Base-by-base conservation (phyloP, 345 rosid species). In the Crucihimalaya himalaica region DNA sequence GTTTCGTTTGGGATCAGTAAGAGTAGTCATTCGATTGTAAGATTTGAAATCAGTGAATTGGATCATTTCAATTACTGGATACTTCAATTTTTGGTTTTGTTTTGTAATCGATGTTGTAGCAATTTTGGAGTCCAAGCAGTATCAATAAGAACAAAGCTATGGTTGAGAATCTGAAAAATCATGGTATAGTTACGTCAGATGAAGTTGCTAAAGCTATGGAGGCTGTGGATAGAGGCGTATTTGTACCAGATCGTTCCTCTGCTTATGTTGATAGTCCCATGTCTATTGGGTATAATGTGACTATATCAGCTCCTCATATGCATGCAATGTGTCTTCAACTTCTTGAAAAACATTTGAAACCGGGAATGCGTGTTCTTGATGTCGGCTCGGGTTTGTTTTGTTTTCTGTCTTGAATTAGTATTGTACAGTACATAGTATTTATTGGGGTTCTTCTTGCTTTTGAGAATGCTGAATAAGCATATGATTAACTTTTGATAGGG, bases 231-330 rank as follows among this genome's bases (percentile, higher is more conserved):
- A 85, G 98, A 78, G 97, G 83, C 63, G 66, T 87, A 48, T 95
- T 95, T 50, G 94, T 95, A 5, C 90, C 96, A 1, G 85, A 86
- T 42, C 87, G 82, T 23, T 71, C 85, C 10, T 82, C 89, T 3
- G 83, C 99, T 73, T 95, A 95, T 70, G 83, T 84, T 25, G 99
- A 95, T 66, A 86, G 88, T 46, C 98, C 99, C 19, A 74, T 90
- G 92, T 29, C 93, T 18, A 92, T 95, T 71, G 99, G 99, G 21
- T 92, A 86, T 71, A 95, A 95, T 81, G 99, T 86, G 16, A 92
- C 98, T 42, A 95, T 95, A 58, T 95, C 97, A 69, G 99, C 98
- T 5, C 99, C 99, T 71, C 97, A 95, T 78, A 92, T 95, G 99
- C 99, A 95, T 73, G 98, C 97, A 15, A 87, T 82, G 66, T 92